These are phyloP conservation scores for Pisolithus tinctorius DNA, from an alignment of 768 basidiomycete genomes.

Conservation along the genomic window DNA sequence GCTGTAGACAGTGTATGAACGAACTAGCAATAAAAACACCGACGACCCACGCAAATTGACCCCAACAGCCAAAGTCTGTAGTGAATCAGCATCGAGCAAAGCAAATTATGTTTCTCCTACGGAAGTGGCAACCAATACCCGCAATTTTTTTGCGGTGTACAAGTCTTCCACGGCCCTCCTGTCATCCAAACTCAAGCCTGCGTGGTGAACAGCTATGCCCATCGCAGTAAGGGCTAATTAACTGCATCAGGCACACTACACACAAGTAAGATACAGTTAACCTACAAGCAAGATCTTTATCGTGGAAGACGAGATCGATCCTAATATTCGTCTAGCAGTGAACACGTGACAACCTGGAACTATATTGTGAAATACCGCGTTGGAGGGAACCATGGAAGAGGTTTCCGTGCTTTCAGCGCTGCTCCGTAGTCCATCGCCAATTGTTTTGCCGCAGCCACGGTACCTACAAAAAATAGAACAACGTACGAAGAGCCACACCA, in stretches of 20 bases:
- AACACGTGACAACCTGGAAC: not conserved
- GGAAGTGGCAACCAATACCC: constrained; percentile 76
- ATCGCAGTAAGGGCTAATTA: constrained; percentile 50
- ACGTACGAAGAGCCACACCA: not conserved
- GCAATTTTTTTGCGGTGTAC: constrained; percentile 57
- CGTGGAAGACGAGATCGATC: constrained; percentile 49
- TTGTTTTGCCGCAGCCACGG: constrained; percentile 64
- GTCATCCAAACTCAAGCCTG: constrained; percentile 72
- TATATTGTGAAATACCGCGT: constrained; percentile 33
- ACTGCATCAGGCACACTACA: constrained; percentile 4
- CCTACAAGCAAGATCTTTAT: constrained; percentile 55
- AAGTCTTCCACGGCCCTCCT: constrained; percentile 67
- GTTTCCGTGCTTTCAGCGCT: constrained; percentile 39
- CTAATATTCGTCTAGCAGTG: constrained; percentile 29
- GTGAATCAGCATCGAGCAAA: constrained; percentile 4
- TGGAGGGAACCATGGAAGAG: constrained; percentile 66
- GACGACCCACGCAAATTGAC: constrained; percentile 81
- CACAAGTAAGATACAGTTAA: not conserved
- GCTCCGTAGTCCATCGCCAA: constrained; percentile 67
- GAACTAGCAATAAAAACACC: not conserved
- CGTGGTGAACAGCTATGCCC: constrained; percentile 91
- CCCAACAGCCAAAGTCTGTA: constrained; percentile 88
- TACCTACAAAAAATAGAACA: constrained; percentile 33
- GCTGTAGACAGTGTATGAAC: constrained; percentile 37
- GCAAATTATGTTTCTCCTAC: constrained; percentile 34